Evolutionary conservation across 495 filamentous ascomycete genomes (phyloP), one percentile per base, ranked within the genome.

Genomic region (Parachaetomium inaequale): DNA sequence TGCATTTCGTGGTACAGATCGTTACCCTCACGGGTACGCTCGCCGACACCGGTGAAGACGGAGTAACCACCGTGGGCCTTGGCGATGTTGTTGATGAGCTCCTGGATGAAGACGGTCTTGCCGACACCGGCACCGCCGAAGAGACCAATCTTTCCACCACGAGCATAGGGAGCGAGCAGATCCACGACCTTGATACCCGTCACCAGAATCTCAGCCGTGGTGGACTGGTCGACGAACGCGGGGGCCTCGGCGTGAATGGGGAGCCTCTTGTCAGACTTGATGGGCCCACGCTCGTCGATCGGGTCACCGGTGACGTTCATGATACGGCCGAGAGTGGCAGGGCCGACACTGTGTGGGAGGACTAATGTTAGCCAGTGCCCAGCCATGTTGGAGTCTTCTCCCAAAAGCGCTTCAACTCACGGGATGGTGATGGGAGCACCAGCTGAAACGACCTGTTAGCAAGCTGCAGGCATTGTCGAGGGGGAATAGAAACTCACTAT

Each of bases 1-100:
- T 98, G 94, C 94, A 98, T 98, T 89, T 98, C 94, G 84, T 98
- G 95, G 89, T 98, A 98, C 86, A 98, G 82, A 88, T 98, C 94
- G 87, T 98, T 98, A 87, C 94, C 94, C 88, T 98, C 94, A 89
- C 94, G 94, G 74, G 94, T 98, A 84, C 94, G 94, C 89, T 98
- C 94, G 74, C 94, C 94, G 80, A 98, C 94, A 92, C 94, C 94
- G 76, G 91, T 96, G 88, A 98, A 98, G 73, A 98, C 95, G 67
- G 94, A 98, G 89, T 95, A 98, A 93, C 94, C 94, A 94, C 94
- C 95, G 84, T 98, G 94, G 72, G 94, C 94, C 87, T 98, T 98
- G 82, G 94, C 94, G 74, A 98, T 97, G 87, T 98, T 98, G 91
- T 98, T 98, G 77, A 98, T 98, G 75, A 98, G 81, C 83, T 98